Conservation (phyloP, 805 yeast genomes). For the Wickerhamiella nectarea region DNA sequence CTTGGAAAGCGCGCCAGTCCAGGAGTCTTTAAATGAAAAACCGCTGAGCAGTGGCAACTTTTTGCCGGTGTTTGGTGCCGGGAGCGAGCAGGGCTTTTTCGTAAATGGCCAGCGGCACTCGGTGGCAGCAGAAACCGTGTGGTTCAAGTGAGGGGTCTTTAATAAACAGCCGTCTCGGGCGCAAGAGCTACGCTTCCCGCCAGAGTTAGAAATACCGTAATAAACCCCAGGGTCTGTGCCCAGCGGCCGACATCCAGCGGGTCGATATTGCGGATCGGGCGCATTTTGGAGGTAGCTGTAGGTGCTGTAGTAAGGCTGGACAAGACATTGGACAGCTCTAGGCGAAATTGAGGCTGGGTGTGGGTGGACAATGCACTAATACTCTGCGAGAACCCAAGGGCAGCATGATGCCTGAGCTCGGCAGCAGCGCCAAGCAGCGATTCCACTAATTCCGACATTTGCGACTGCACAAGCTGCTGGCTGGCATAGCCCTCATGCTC, state of each 20-base stretch:
- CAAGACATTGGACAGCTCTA: not conserved
- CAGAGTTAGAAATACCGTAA: slow-evolving; percentile 1
- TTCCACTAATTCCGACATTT: slow-evolving; percentile 8
- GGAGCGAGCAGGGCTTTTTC: slow-evolving; percentile 24
- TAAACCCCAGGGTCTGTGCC: slow-evolving; percentile 5
- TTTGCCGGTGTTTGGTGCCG: slow-evolving; percentile 22
- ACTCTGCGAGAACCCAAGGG: not conserved
- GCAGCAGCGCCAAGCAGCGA: not conserved
- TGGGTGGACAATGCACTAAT: not conserved
- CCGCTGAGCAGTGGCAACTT: slow-evolving; percentile 14
- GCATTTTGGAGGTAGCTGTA: slow-evolving; percentile 5
- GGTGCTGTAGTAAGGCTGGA: not conserved
- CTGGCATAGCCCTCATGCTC: slow-evolving; percentile 13
- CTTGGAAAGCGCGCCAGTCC: slow-evolving; percentile 21
- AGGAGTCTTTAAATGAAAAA: slow-evolving; percentile 17
- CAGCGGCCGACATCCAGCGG: slow-evolving; percentile 16
- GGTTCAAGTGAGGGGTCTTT: not conserved
- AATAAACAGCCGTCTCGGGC: not conserved
- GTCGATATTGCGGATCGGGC: slow-evolving; percentile 17
- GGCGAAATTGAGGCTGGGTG: not conserved
- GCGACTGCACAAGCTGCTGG: slow-evolving; percentile 11
- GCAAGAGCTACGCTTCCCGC: slow-evolving; percentile 6
- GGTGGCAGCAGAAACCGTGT: slow-evolving; percentile 20
- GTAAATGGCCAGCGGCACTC: slow-evolving; percentile 22
- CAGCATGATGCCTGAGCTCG: not conserved